Evolutionary conservation across 1,284 basidiomycete genomes (phyloP).

Genomic region (Pyrrhoderma lamaoense): DNA sequence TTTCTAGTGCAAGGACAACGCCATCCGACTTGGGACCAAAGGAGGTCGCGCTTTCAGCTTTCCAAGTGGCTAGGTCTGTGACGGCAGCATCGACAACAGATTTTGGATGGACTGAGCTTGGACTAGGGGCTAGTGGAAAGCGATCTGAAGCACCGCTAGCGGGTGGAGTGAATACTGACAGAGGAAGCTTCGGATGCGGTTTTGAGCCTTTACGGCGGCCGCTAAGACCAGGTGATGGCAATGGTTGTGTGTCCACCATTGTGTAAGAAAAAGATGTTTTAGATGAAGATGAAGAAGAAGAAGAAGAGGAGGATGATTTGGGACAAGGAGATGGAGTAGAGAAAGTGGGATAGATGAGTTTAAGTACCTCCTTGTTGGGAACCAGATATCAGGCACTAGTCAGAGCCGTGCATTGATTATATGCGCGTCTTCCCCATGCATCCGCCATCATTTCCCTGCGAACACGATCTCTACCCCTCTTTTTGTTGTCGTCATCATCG

Average conservation of each 20-base stretch:
- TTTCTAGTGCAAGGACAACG: conserved; percentile 45
- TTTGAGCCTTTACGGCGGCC: conserved; percentile 54
- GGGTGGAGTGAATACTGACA: conserved; percentile 65
- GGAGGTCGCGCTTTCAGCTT: conserved; percentile 35
- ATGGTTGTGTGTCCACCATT: conserved; percentile 28
- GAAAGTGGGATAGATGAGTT: neutral
- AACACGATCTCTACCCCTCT: too few species aligned
- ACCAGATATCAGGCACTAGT: too few species aligned
- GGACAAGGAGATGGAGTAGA: neutral
- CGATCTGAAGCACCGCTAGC: conserved; percentile 56
- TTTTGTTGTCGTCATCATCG: too few species aligned
- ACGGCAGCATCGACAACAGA: conserved; percentile 64
- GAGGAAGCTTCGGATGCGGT: conserved; percentile 56
- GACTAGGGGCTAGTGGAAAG: conserved; percentile 63
- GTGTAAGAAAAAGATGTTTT: too few species aligned
- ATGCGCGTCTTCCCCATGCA: too few species aligned
- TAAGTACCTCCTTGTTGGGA: too few species aligned
- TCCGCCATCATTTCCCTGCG: too few species aligned
- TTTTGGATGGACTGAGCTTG: conserved; percentile 54
- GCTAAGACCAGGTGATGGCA: conserved; percentile 36
- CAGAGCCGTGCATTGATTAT: too few species aligned
- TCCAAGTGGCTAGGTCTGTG: conserved; percentile 40
- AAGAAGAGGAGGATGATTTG: neutral
- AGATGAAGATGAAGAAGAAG: neutral
- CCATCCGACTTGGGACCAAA: conserved; percentile 41